Evolutionary conservation across 1,284 basidiomycete species (phyloP), one percentile per base, ranked within the genome.

Genomic region (Ustilago bromivora): DNA sequence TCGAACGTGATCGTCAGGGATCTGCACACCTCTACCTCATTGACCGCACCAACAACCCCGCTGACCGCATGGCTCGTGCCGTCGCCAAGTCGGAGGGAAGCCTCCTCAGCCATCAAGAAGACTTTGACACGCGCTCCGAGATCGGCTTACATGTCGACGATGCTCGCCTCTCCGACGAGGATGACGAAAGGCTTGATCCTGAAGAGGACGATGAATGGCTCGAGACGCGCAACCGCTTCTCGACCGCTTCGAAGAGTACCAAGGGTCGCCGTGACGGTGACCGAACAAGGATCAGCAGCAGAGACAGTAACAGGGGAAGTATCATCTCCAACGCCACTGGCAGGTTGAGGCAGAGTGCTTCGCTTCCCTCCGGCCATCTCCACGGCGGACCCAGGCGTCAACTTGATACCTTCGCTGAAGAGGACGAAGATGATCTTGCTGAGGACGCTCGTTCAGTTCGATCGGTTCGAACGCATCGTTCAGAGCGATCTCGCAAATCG

Each of bases 11-110:
- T 23, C 73, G 77, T 17, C 64, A 59, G 23, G 71, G 74, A 6
- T 65, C 71, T 35, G 80, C 81, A 15, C 79, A 83, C 52, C 67
- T 83, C 19, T 83, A 83, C 65, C 77, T 82, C 36, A 82, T 83
- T 51, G 82, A 82, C 36, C 70, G 78, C 49, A 57, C 61, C 34
- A 65, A 80, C 76, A 83, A 83, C 52, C 82, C 82, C 2, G 79
- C 81, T 3, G 76, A 77, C 41, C 56, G 66, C 17, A 76, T 79
- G 73, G 77, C 77, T 7, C 70, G 77, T n/a, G 73, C 77, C 31
- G 69, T 76, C 6, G 69, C 72, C 55, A 71, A 70, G 47, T 65
- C 61, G 19, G 71, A 78, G 17, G 69, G 63, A 6, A 66, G 61
- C 57, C 46, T 65, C 12, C 61, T 71, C 41, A 46, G 52, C 15